Conservation (phyloP, 1,284 basidiomycete genomes). For the Kalmanozyma brasiliensis region DNA sequence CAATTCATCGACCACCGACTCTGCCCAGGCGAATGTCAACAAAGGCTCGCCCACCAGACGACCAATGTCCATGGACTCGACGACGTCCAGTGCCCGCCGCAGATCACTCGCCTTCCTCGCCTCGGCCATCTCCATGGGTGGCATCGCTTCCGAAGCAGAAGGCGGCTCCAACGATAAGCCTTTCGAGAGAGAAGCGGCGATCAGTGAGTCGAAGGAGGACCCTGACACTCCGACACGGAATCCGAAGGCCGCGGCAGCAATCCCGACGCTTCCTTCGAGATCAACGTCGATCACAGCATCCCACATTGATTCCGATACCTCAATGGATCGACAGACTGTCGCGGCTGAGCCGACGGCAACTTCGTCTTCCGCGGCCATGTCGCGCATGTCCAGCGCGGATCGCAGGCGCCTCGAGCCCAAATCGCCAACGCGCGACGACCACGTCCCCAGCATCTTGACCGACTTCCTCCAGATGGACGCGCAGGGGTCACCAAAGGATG, state of each 20-base stretch:
- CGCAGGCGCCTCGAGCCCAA: constrained; percentile 33
- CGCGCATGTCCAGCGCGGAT: constrained; percentile 6
- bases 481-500: constrained; percentile 9
- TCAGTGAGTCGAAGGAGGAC: neutral
- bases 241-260: neutral
- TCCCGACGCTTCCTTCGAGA: neutral
- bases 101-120: constrained; percentile 44
- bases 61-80: constrained; percentile 35
- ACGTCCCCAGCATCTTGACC: constrained; percentile 34
- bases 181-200: neutral
- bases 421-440: constrained; percentile 31
- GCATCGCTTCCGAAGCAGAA: constrained; percentile 23
- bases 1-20: neutral
- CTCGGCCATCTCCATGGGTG: constrained; percentile 46
- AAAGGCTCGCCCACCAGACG: constrained; percentile 14
- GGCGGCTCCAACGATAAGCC: neutral
- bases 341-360: neutral
- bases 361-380: constrained; percentile 5
- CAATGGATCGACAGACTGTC: neutral
- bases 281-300: neutral
- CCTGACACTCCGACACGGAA: neutral
- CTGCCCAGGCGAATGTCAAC: constrained; percentile 2
- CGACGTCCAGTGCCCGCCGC: constrained; percentile 26
- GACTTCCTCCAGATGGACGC: constrained; percentile 45
- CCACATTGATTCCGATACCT: constrained; percentile 1